Percentiles rank a stretch among this genome's conserved stretches.
phyloP scores from a whole-genome alignment of 257 asterid genomes.

The Primulina eburnea region DNA sequence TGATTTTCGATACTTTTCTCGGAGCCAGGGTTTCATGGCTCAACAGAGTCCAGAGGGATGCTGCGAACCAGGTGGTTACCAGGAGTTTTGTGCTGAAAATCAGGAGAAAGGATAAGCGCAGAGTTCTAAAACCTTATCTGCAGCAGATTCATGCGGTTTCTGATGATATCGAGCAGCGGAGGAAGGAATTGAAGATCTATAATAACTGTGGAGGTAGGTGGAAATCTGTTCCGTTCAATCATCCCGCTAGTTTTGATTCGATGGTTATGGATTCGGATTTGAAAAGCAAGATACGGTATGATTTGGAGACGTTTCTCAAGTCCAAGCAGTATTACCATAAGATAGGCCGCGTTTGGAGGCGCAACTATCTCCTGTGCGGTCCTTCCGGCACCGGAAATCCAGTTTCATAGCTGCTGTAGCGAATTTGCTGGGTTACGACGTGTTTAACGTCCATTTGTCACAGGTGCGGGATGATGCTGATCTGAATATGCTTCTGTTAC shows the following conservation, averaged over 20 bases:
- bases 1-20: constrained; percentile 47
- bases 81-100: constrained; percentile 42
- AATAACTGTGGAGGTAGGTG: constrained; percentile 41
- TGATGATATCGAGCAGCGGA: constrained; percentile 47
- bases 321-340: constrained; percentile 31
- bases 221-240: constrained; percentile 50
- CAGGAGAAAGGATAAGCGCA: constrained; percentile 51
- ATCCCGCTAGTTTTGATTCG: constrained; percentile 39
- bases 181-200: constrained; percentile 38
- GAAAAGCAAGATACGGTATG: constrained; percentile 27
- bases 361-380: constrained; percentile 32
- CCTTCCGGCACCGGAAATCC: constrained; percentile 33
- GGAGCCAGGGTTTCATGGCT: constrained; percentile 59
- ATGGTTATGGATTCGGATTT: constrained; percentile 29
- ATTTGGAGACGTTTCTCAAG: constrained; percentile 29
- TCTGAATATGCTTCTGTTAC: constrained; percentile 26
- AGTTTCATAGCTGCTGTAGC: constrained; percentile 31
- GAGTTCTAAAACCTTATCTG: constrained; percentile 59
- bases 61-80: background rate
- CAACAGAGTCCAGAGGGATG: constrained; percentile 24
- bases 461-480: constrained; percentile 23
- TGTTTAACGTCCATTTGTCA: constrained; percentile 25
- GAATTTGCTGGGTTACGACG: constrained; percentile 25
- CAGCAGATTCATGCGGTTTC: constrained; percentile 54
- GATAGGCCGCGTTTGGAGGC: constrained; percentile 32